phyloP scores from a whole-genome alignment of 1,284 basidiomycete genomes.

The Takashimella koratensis region DNA sequence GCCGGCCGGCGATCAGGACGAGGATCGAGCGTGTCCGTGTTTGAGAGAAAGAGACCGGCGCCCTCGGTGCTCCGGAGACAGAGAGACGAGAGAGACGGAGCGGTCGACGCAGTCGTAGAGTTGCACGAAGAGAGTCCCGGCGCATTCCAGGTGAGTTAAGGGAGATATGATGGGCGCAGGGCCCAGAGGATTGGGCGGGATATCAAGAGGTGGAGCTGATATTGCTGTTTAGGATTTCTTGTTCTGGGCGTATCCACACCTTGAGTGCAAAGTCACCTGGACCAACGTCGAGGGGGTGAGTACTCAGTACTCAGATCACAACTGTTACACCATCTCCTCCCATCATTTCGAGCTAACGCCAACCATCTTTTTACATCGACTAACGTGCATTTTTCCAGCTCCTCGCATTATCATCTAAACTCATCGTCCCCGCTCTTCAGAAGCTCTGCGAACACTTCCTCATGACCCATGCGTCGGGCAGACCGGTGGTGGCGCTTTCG shows the following conservation, averaged over 20 bases:
- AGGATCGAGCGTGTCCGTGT: not conserved
- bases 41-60: not conserved
- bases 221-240: constrained; percentile 33
- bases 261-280: constrained; percentile 88
- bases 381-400: constrained; percentile 27
- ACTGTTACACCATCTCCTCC: not conserved
- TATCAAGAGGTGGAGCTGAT: too few relatives aligned
- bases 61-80: not conserved
- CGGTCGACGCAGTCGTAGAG: constrained; percentile 35
- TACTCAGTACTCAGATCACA: not conserved
- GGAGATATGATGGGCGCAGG: not conserved
- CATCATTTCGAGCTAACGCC: not conserved
- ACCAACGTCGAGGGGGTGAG: constrained; percentile 74
- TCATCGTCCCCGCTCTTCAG: constrained; percentile 71
- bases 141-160: constrained; percentile 34
- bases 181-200: too few relatives aligned
- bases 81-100: not conserved
- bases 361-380: too few relatives aligned
- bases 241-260: constrained; percentile 50
- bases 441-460: constrained; percentile 78
- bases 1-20: too few relatives aligned
- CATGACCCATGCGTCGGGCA: constrained; percentile 82
- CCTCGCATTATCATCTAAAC: constrained; percentile 35
- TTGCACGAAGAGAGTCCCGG: constrained; percentile 38
- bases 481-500: constrained; percentile 82